A percentile compares a stretch with the other conserved stretches of the same genome.
These are phyloP conservation scores for Scopulariopsis brevicaulis DNA, from an alignment of 2,329 filamentous ascomycete genomes.

Conservation along the genomic window DNA sequence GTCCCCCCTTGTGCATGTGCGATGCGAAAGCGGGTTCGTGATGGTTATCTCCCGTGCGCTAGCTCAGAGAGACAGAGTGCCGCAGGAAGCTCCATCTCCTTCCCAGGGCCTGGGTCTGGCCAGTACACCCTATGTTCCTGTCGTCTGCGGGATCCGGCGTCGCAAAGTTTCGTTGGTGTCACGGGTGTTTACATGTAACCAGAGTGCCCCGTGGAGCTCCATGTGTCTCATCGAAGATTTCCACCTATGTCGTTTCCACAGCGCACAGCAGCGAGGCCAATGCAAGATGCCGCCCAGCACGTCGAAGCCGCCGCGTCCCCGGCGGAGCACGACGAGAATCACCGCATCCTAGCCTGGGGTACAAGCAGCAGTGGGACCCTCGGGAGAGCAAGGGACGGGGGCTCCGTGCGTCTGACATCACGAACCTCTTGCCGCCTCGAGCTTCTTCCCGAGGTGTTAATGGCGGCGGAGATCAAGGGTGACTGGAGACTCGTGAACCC, in stretches of 20 bases:
- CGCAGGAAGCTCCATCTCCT: neutral
- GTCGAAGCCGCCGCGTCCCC: neutral
- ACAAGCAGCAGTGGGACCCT: neutral
- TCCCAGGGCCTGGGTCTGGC: neutral
- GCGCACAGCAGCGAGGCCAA: neutral
- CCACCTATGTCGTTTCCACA: neutral
- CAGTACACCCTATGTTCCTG: neutral
- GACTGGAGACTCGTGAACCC: neutral
- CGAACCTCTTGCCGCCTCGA: neutral
- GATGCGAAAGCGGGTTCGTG: neutral
- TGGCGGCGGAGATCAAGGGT: neutral
- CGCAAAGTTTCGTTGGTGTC: neutral
- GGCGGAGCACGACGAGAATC: neutral
- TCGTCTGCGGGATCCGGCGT: neutral
- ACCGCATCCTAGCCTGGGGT: neutral
- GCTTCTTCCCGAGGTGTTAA: neutral
- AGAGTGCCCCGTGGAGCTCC: no score
- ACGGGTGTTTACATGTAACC: neutral
- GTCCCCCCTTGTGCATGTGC: neutral
- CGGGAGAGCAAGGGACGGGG: neutral
- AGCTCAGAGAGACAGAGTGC: neutral
- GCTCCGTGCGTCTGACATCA: neutral
- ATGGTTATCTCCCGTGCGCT: neutral
- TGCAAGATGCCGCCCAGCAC: constrained; percentile 1
- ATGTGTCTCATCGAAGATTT: neutral